Percentiles rank a stretch among this genome's conserved stretches.
These are phyloP conservation scores for Mycena belliarum DNA, from an alignment of 768 basidiomycete species.

Conservation along the genomic window DNA sequence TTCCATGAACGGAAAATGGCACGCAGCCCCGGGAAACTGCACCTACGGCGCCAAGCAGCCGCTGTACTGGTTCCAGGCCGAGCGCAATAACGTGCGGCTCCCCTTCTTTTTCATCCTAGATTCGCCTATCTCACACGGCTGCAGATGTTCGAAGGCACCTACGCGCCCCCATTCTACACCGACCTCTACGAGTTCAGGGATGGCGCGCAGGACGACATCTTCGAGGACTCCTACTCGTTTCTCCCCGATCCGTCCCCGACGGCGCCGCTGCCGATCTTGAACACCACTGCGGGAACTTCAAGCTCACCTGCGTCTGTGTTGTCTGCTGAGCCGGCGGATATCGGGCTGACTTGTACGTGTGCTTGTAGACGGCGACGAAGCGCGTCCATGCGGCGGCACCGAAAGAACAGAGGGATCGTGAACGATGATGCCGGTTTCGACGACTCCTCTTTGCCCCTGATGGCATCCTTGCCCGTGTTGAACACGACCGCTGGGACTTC, in stretches of 20 bases:
- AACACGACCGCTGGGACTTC: too few species aligned
- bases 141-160: constrained; percentile 66
- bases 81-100: constrained; percentile 60
- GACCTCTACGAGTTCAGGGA: constrained; percentile 70
- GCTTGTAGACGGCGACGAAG: not conserved
- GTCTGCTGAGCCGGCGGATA: not conserved
- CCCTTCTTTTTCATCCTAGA: not conserved
- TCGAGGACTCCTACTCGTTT: constrained; percentile 53
- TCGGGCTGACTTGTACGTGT: not conserved
- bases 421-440: too few species aligned
- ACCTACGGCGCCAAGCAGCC: constrained; percentile 71
- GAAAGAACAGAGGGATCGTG: constrained; percentile 6
- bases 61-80: constrained; percentile 66
- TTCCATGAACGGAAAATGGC: constrained; percentile 41
- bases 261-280: constrained; percentile 36
- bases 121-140: not conserved
- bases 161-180: constrained; percentile 66
- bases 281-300: not conserved
- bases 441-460: too few species aligned
- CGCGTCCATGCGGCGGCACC: not conserved
- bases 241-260: constrained; percentile 47
- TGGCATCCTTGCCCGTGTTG: not conserved
- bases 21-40: constrained; percentile 58
- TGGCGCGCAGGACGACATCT: constrained; percentile 75
- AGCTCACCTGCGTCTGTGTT: not conserved